Evolutionary conservation across 2,329 filamentous ascomycete species (phyloP).

Genomic region (Apiospora arundinis): DNA sequence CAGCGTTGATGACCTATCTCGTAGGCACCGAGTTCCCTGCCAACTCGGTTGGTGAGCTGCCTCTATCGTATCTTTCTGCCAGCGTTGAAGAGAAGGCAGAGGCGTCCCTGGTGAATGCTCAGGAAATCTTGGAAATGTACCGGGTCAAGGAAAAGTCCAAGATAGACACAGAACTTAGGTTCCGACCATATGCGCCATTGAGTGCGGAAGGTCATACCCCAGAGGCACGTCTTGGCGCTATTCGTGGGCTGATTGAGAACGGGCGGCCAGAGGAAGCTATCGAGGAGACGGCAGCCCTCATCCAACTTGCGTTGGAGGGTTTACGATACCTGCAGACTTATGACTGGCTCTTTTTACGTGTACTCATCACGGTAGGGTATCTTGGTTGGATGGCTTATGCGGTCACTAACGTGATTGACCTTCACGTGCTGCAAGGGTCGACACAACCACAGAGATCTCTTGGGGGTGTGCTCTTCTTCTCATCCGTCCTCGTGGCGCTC

Average conservation of each 20-base stretch:
- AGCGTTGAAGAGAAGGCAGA: constrained; percentile 78
- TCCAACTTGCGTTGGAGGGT: constrained; percentile 79
- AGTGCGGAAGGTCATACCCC: constrained; percentile 63
- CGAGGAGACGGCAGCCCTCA: constrained; percentile 75
- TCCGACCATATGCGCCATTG: constrained; percentile 76
- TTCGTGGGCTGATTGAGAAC: constrained; percentile 70
- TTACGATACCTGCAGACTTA: constrained; percentile 96
- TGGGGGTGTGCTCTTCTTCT: constrained; percentile 69
- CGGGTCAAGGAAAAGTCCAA: constrained; percentile 90
- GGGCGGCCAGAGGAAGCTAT: constrained; percentile 80
- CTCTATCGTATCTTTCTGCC: constrained; percentile 80
- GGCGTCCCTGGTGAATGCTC: constrained; percentile 83
- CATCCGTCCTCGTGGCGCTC: constrained; percentile 74
- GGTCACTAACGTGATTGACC: constrained; percentile 84
- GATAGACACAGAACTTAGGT: constrained; percentile 75
- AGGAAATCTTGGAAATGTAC: constrained; percentile 93
- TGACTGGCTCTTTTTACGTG: constrained; percentile 94
- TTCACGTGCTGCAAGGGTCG: constrained; percentile 80
- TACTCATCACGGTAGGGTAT: constrained; percentile 88
- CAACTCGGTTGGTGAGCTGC: constrained; percentile 94
- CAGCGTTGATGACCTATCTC: constrained; percentile 93
- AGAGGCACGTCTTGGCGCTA: constrained; percentile 70
- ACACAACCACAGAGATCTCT: constrained; percentile 68
- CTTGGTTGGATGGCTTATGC: constrained; percentile 96
- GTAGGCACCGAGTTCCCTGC: constrained; percentile 88